Base-by-base conservation (phyloP, 345 rosid genomes). In the Toxicodendron radicans region DNA sequence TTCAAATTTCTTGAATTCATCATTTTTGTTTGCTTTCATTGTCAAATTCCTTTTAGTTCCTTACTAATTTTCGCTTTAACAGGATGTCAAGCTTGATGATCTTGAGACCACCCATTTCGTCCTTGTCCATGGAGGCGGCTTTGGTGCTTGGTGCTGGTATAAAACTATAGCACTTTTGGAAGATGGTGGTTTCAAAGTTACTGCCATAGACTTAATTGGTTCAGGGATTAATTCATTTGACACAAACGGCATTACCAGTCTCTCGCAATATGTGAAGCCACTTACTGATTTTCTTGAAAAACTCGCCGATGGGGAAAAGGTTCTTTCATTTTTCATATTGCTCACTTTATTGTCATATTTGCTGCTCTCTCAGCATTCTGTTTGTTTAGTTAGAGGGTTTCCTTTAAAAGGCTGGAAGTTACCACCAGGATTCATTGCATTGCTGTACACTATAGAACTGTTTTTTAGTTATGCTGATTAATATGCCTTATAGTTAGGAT, bases 121-220 rank as follows among this genome's bases (percentile, higher is more conserved):
- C 32, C 97, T 93, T 75, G 92, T 93, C 58, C 98, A 95, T 79
- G 98, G 98, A 70, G 99, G 99, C 59, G 98, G 98, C 35, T 95
- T 90, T 79, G 99, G 99, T 2, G 99, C 99, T 68, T 95, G 99
- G 99, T 93, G 99, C 79, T 95, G 99, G 99, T 95, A 95, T 77
- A 95, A 93, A 85, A 86, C 98, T 64, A 91, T 95, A 52, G 93
- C 99, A 48, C 92, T 89, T 74, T 88, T 95, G 24, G 98, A 95
- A 75, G 99, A 90, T 80, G 85, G 80, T 62, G 98, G 97, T 77
- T 90, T 86, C 83, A 90, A 75, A 86, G 99, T 92, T 67, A 89
- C 97, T 35, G 97, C 99, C 30, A 33, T 95, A 66, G 97, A 95
- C 78, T 87, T 95, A 78, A 86, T 97, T 18, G 99, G 99, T 82